Conservation (phyloP, 78 protist genomes). For the Anaeramoeba flamelloides region DNA sequence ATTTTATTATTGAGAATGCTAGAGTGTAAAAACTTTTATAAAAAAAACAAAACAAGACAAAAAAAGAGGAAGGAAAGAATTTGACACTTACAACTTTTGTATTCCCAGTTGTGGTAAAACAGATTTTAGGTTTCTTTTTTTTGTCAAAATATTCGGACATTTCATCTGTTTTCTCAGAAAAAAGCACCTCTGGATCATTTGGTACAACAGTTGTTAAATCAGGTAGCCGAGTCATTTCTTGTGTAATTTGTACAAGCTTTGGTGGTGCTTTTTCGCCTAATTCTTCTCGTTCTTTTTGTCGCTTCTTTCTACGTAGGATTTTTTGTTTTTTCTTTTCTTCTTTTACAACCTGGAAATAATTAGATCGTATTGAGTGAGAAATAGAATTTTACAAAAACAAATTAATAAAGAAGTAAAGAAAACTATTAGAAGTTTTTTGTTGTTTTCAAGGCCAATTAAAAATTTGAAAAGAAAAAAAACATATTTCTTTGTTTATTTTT, state of each 20-base stretch:
- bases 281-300: background rate
- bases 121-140: background rate
- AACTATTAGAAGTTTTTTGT: too few species aligned
- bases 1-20: too few species aligned
- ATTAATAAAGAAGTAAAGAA: too few species aligned
- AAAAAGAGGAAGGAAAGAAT: too few species aligned
- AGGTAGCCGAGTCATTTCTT: background rate
- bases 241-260: background rate
- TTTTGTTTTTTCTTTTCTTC: background rate
- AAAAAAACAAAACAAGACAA: too few species aligned
- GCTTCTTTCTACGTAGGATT: background rate
- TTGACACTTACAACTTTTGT: background rate
- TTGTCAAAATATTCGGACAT: background rate
- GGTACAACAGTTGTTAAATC: background rate
- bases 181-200: background rate
- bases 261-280: background rate
- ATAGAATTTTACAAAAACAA: too few species aligned
- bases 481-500: too few species aligned
- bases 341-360: background rate
- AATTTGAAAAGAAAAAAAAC: too few species aligned
- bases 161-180: background rate
- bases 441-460: too few species aligned
- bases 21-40: too few species aligned
- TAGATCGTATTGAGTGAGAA: background rate
- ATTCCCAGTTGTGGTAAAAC: background rate